These are phyloP conservation scores for Geotrichum reessii DNA, from an alignment of 1,139 yeast genomes.

Conservation along the genomic window DNA sequence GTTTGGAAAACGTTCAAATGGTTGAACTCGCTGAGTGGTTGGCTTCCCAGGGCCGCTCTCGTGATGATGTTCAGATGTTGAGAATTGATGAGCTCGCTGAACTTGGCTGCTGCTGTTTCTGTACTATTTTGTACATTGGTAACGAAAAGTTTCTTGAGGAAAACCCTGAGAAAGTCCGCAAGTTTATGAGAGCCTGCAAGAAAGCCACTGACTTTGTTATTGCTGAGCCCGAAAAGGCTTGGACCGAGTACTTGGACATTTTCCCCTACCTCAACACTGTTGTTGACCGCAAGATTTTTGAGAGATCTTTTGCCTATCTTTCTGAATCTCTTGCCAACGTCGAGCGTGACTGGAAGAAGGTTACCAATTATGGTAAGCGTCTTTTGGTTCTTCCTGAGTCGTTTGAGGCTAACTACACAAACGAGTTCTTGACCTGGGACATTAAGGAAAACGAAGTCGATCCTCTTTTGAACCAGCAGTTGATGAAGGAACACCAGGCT, in stretches of 20 bases:
- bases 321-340: conserved; percentile 50
- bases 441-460: conserved; percentile 41
- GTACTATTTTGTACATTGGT: conserved; percentile 51
- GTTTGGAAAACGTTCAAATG: conserved; percentile 55
- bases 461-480: conserved; percentile 44
- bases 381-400: conserved; percentile 48
- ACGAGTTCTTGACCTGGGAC: conserved; percentile 47
- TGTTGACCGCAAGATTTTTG: conserved; percentile 45
- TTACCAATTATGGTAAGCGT: conserved; percentile 51
- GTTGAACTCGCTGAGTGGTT: conserved; percentile 53
- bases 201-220: conserved; percentile 48
- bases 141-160: conserved; percentile 48
- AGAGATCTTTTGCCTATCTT: conserved; percentile 52
- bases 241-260: conserved; percentile 45
- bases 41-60: conserved; percentile 43
- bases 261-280: conserved; percentile 45
- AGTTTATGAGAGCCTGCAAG: conserved; percentile 47
- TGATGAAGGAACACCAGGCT: conserved; percentile 46
- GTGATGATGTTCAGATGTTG: conserved; percentile 49
- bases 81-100: conserved; percentile 54
- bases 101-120: conserved; percentile 57
- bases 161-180: conserved; percentile 46
- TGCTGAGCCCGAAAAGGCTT: conserved; percentile 43
- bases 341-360: conserved; percentile 54
- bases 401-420: conserved; percentile 47